These are phyloP conservation scores for Quillaja saponaria DNA, from an alignment of 306 rosid species.

Conservation along the genomic window DNA sequence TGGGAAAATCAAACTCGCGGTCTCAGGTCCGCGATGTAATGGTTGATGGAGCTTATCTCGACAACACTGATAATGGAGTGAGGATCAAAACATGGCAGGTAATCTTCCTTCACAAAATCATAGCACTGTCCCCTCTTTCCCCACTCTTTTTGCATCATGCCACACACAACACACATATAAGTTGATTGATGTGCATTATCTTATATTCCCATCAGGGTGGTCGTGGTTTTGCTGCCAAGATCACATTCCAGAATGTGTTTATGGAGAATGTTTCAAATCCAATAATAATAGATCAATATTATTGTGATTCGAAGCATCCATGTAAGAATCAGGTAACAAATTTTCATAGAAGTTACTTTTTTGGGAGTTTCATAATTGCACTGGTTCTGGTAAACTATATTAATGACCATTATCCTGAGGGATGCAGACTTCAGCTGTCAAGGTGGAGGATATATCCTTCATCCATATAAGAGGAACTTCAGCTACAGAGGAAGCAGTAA, in stretches of 20 bases:
- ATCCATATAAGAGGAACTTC: conserved; percentile 71
- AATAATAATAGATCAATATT: conserved; percentile 79
- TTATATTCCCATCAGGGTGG: conserved; percentile 64
- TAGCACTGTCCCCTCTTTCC: not conserved
- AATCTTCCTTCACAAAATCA: conserved; percentile 13
- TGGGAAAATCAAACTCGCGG: conserved; percentile 73
- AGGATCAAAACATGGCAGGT: conserved; percentile 99
- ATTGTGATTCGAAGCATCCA: conserved; percentile 67
- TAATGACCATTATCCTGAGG: conserved; percentile 17
- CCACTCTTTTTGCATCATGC: not conserved
- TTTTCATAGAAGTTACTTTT: too few species aligned
- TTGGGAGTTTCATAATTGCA: not conserved
- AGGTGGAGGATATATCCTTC: conserved; percentile 69
- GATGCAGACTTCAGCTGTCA: conserved; percentile 78
- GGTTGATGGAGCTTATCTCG: conserved; percentile 65
- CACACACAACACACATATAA: not conserved
- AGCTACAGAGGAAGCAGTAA: conserved; percentile 69
- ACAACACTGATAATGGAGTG: conserved; percentile 71
- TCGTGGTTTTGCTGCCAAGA: conserved; percentile 58
- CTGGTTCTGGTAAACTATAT: too few species aligned
- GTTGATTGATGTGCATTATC: conserved; percentile 2
- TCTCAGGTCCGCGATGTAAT: conserved; percentile 58
- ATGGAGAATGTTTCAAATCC: conserved; percentile 89
- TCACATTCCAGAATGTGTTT: conserved; percentile 66
- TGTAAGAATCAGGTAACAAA: conserved; percentile 73